These are phyloP conservation scores for Cyberlindnera petersonii DNA, from an alignment of 805 yeast genomes.

Conservation along the genomic window DNA sequence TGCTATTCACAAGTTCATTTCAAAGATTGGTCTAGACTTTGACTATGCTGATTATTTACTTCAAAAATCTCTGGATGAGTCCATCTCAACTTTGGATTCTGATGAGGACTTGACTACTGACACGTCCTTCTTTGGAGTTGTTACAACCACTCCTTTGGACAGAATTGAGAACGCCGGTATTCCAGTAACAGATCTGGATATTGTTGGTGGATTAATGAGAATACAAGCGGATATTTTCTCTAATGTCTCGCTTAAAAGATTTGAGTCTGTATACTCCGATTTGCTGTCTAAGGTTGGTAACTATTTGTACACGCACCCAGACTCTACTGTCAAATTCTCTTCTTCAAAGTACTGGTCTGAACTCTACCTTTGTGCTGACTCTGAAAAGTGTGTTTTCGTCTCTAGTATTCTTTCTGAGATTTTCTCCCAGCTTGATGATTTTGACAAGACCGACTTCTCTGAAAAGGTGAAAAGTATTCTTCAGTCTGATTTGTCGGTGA, in stretches of 20 bases:
- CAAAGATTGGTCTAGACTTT: constrained; percentile 19
- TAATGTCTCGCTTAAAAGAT: constrained; percentile 19
- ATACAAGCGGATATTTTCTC: constrained; percentile 31
- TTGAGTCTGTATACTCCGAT: constrained; percentile 31
- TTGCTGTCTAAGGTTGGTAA: constrained; percentile 45
- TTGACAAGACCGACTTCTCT: constrained; percentile 17
- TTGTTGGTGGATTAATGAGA: constrained; percentile 42
- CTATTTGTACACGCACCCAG: constrained; percentile 27
- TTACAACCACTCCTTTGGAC: constrained; percentile 30
- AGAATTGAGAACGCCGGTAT: constrained; percentile 32
- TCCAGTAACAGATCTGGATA: constrained; percentile 45
- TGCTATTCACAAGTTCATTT: constrained; percentile 11
- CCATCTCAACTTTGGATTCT: constrained; percentile 10
- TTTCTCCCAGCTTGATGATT: constrained; percentile 29
- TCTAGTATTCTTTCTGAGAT: constrained; percentile 35
- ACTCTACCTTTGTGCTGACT: constrained; percentile 17
- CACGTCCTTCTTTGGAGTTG: constrained; percentile 33
- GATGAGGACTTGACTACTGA: constrained; percentile 17
- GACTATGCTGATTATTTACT: constrained; percentile 21
- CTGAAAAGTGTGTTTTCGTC: constrained; percentile 29
- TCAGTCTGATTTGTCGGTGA: constrained; percentile 5
- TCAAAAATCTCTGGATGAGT: constrained; percentile 16
- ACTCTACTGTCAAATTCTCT: constrained; percentile 17
- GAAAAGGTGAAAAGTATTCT: constrained; percentile 11
- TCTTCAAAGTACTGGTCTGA: constrained; percentile 29